A percentile compares a stretch with the other conserved stretches of the same genome.
phyloP scores from a whole-genome alignment of 805 yeast genomes.

The Candida pseudofarinosa region DNA sequence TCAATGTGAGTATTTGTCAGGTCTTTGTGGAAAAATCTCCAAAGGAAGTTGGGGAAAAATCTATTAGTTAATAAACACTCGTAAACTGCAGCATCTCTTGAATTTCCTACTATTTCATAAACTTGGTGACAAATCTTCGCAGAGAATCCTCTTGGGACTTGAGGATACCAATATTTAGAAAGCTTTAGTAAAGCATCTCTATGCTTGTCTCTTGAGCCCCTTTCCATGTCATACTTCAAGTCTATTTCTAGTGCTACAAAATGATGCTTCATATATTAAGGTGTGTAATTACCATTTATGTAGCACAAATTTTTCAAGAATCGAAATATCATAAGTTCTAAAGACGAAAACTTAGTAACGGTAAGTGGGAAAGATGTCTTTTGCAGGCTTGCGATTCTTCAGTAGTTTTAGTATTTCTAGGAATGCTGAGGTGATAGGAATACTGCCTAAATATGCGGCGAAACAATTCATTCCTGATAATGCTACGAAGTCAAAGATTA shows the following conservation, averaged over 20 bases:
- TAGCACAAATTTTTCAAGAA: conserved; percentile 1
- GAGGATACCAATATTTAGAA: conserved; percentile 17
- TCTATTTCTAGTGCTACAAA: background rate
- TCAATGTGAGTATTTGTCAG: conserved; percentile 38
- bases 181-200: conserved; percentile 1
- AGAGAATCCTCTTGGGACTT: conserved; percentile 12
- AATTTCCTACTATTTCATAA: conserved; percentile 5
- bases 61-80: conserved; percentile 12
- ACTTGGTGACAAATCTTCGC: conserved; percentile 15
- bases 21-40: conserved; percentile 40
- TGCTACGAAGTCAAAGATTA: conserved; percentile 29
- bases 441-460: conserved; percentile 30
- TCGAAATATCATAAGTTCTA: conserved; percentile 2
- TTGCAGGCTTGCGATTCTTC: conserved; percentile 12
- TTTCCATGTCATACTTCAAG: background rate
- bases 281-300: background rate
- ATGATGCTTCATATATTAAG: background rate
- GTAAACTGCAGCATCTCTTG: conserved; percentile 1
- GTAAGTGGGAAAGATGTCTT: background rate
- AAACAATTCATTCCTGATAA: conserved; percentile 31
- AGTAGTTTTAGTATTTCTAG: conserved; percentile 2
- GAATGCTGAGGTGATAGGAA: conserved; percentile 9
- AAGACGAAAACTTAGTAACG: background rate
- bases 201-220: background rate
- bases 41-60: conserved; percentile 29